A percentile compares a stretch with the other conserved stretches of the same genome.
Conservation (phyloP, 345 rosid genomes). For the Sonneratia alba region DNA sequence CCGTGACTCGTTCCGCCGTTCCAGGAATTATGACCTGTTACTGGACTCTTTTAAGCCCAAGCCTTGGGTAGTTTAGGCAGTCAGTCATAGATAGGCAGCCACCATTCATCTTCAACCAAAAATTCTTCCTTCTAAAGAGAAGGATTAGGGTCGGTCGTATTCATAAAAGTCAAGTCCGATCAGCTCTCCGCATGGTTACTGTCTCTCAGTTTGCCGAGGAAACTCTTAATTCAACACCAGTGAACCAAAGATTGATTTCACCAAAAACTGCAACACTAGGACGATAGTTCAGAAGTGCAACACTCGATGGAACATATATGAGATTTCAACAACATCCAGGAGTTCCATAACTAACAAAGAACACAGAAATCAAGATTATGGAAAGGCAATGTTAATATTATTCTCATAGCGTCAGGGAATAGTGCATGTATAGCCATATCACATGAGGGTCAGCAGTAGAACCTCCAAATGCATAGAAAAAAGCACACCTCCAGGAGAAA, state of each 20-base stretch:
- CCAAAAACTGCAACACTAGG: neutral
- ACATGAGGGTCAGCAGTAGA: neutral
- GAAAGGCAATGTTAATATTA: neutral
- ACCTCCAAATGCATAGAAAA: neutral
- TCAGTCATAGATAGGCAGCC: too few species aligned
- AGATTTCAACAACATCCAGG: neutral
- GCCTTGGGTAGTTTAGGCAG: conserved; percentile 23
- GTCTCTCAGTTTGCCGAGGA: too few species aligned
- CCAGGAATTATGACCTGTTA: conserved; percentile 28
- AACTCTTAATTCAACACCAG: too few species aligned
- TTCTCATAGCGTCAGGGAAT: neutral
- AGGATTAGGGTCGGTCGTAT: too few species aligned
- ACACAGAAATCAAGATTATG: neutral
- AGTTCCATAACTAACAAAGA: neutral
- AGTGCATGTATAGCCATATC: neutral
- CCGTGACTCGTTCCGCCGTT: conserved; percentile 10
- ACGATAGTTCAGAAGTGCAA: too few species aligned
- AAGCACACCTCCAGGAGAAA: neutral
- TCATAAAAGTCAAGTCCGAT: too few species aligned
- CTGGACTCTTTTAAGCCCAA: conserved; percentile 22
- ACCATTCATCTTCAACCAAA: too few species aligned
- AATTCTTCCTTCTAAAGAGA: too few species aligned
- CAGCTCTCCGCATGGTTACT: too few species aligned
- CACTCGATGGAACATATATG: neutral
- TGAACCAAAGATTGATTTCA: neutral